Conservation (phyloP, 331 rosid species). For the Pyracantha coccinea region DNA sequence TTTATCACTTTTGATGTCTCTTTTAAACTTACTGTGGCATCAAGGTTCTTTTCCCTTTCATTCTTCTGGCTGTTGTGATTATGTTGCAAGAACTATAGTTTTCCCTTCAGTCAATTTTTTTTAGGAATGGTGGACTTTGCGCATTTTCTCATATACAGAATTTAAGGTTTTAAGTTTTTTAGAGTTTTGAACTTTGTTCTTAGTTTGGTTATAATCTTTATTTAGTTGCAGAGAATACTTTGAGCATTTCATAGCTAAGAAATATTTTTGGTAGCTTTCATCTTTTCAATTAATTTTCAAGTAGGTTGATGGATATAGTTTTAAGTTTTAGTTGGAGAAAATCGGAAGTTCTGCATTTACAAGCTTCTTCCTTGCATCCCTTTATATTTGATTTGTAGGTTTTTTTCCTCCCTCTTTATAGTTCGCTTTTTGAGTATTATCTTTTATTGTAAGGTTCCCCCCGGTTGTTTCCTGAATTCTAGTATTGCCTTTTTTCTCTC, state of each 20-base stretch:
- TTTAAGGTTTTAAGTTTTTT: background rate
- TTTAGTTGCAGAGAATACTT: background rate
- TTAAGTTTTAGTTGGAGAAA: background rate
- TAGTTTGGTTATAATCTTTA: background rate
- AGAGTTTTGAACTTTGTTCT: background rate
- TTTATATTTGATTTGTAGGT: background rate
- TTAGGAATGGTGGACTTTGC: background rate
- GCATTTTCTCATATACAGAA: background rate
- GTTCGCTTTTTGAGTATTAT: no score
- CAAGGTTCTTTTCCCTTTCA: background rate
- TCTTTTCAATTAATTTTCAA: background rate
- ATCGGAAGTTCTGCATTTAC: background rate
- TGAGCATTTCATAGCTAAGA: background rate
- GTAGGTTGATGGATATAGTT: background rate
- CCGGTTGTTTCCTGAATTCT: background rate
- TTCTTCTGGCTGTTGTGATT: background rate
- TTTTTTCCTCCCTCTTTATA: background rate
- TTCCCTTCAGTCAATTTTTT: background rate
- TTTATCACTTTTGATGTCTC: constrained; percentile 28
- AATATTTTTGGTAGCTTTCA: background rate
- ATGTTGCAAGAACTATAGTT: constrained; percentile 2
- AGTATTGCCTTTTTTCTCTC: background rate
- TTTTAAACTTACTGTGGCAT: background rate
- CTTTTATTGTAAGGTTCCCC: background rate
- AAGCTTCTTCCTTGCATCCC: background rate